phyloP scores from a whole-genome alignment of 306 rosid genomes.

The Rubus idaeus region DNA sequence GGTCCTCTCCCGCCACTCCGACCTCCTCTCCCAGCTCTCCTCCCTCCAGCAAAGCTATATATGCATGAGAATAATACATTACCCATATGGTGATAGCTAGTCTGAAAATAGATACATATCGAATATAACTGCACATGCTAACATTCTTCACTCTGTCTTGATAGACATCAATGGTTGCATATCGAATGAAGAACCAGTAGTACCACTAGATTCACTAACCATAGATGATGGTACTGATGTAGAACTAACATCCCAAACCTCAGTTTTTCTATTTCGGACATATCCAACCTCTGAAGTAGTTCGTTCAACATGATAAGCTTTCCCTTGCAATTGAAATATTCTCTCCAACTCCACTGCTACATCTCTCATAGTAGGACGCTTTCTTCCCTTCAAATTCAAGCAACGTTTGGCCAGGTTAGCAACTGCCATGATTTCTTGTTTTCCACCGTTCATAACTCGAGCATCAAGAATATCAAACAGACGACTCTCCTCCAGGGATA shows the following conservation, averaged over 20 bases:
- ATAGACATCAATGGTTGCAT: too few species aligned
- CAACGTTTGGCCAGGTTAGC: slow-evolving; percentile 10
- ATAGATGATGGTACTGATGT: not conserved
- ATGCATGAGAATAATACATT: too few species aligned
- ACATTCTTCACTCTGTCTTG: too few species aligned
- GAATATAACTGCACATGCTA: too few species aligned
- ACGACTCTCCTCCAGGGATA: not conserved
- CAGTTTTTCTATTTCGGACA: not conserved
- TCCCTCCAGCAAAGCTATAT: slow-evolving; percentile 92
- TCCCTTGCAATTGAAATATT: not conserved
- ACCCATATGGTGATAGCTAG: too few species aligned
- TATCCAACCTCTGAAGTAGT: slow-evolving; percentile 16
- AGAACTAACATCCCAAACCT: not conserved
- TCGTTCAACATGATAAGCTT: not conserved
- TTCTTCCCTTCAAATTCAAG: not conserved
- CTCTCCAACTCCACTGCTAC: not conserved
- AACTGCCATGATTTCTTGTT: slow-evolving; percentile 4
- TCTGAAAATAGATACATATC: too few species aligned
- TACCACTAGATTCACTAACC: not conserved
- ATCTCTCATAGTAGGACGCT: slow-evolving; percentile 13
- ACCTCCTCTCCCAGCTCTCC: slow-evolving; percentile 87
- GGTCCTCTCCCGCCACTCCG: slow-evolving; percentile 89
- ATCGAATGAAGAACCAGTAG: too few species aligned
- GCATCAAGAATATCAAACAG: not conserved
- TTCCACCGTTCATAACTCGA: not conserved